Percentiles rank a stretch among this genome's conserved stretches.
These are phyloP conservation scores for Solanum sparsipilum DNA, from an alignment of 257 asterid genomes.

Conservation along the genomic window DNA sequence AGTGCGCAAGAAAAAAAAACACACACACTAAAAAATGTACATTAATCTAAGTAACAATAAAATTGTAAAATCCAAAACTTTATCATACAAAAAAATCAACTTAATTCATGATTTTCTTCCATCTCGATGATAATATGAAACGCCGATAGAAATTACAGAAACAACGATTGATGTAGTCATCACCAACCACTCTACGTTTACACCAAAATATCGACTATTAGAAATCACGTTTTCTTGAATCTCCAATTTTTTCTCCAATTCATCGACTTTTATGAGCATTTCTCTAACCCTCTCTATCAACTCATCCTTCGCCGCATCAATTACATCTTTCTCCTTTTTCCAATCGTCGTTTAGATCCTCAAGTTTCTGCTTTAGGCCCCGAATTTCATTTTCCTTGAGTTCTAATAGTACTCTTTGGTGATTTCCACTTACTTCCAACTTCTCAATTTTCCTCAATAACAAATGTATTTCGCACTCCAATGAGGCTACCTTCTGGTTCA, in stretches of 20 bases:
- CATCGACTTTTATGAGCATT: conserved; percentile 25
- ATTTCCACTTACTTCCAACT: conserved; percentile 14
- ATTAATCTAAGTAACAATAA: conserved; percentile 9
- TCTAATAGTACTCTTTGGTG: conserved; percentile 11
- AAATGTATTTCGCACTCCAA: conserved; percentile 6
- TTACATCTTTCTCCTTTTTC: conserved; percentile 19
- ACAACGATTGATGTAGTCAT: background rate
- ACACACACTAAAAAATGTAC: background rate
- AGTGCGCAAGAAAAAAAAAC: background rate
- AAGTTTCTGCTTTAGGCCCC: background rate
- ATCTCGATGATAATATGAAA: conserved; percentile 23
- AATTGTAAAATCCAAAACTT: conserved; percentile 21
- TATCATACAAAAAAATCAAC: conserved; percentile 19
- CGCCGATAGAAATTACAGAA: background rate
- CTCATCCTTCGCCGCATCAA: conserved; percentile 16
- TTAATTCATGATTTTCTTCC: conserved; percentile 3
- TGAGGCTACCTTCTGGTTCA: background rate
- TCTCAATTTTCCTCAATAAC: conserved; percentile 22
- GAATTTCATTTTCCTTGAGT: background rate
- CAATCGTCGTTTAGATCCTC: background rate
- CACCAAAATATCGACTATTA: background rate
- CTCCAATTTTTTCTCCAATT: conserved; percentile 28
- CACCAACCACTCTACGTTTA: background rate
- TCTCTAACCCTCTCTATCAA: background rate
- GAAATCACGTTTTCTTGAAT: conserved; percentile 31